phyloP scores from a whole-genome alignment of 306 rosid genomes.

The Ziziphus jujuba region DNA sequence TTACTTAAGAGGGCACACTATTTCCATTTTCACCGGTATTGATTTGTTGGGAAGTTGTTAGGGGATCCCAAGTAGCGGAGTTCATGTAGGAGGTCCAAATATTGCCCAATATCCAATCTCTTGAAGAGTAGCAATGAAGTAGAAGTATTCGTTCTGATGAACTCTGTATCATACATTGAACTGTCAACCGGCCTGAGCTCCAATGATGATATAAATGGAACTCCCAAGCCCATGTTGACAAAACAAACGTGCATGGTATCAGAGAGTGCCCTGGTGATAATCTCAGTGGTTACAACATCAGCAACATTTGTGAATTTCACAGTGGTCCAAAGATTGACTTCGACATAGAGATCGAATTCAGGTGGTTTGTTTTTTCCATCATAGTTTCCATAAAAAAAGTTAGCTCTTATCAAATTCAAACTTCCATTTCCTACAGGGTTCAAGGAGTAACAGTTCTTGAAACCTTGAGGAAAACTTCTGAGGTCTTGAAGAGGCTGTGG shows the following conservation, averaged over 20 bases:
- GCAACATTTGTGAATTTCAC: conserved; percentile 48
- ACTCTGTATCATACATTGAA: conserved; percentile 48
- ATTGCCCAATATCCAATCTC: conserved; percentile 50
- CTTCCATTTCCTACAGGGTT: conserved; percentile 14
- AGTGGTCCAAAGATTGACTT: conserved; percentile 49
- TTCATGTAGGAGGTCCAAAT: conserved; percentile 46
- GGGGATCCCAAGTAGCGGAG: conserved; percentile 44
- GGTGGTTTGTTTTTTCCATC: conserved; percentile 55
- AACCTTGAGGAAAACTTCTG: conserved; percentile 54
- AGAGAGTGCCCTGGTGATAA: conserved; percentile 33
- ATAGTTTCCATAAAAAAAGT: conserved; percentile 67
- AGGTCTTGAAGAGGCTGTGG: conserved; percentile 55
- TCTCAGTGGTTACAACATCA: conserved; percentile 47
- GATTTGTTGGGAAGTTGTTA: conserved; percentile 34
- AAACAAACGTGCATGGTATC: conserved; percentile 50
- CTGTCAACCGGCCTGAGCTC: conserved; percentile 59
- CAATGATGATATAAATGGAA: conserved; percentile 69
- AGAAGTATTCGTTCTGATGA: no score
- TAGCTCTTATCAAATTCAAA: conserved; percentile 50
- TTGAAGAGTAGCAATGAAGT: conserved; percentile 51
- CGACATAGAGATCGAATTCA: conserved; percentile 58
- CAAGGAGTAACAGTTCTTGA: conserved; percentile 56
- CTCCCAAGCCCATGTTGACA: conserved; percentile 55
- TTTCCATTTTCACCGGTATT: conserved; percentile 43
- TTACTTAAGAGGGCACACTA: conserved; percentile 52